These are phyloP conservation scores for Musa schizocarpa DNA, from an alignment of 176 grass and related monocot genomes.

Conservation along the genomic window DNA sequence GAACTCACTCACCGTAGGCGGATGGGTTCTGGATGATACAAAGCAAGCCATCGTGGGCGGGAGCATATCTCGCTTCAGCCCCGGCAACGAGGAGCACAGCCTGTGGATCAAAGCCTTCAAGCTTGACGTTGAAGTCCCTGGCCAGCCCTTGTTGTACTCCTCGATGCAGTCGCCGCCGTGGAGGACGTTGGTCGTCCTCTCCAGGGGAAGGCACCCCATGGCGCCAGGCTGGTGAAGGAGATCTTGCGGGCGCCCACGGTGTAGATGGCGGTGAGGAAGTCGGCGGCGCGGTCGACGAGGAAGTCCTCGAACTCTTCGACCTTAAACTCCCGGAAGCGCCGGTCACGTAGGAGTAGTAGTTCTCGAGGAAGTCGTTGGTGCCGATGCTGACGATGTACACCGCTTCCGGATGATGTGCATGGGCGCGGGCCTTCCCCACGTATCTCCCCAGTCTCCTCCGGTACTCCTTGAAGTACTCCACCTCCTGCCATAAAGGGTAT, in stretches of 20 bases:
- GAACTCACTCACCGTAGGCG: not conserved
- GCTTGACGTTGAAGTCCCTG: conserved; percentile 7
- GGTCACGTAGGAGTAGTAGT: conserved; percentile 53
- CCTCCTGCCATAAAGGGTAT: conserved; percentile 21
- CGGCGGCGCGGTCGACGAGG: not conserved
- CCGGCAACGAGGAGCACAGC: not conserved
- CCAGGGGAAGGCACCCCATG: conserved; percentile 15
- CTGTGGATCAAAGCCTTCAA: not conserved
- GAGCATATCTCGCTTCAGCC: not conserved
- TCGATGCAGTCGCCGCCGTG: conserved; percentile 1
- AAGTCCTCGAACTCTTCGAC: conserved; percentile 1
- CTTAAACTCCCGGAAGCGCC: conserved; percentile 50
- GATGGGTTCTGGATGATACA: not conserved
- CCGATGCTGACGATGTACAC: conserved; percentile 53
- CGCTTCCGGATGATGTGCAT: conserved; percentile 33
- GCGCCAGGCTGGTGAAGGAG: conserved; percentile 1
- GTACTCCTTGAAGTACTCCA: conserved; percentile 53
- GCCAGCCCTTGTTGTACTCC: conserved; percentile 15
- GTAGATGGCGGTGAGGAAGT: conserved; percentile 2
- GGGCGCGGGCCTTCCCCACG: conserved; percentile 32
- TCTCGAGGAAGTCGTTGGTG: conserved; percentile 64
- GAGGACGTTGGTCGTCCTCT: not conserved
- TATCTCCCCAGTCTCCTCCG: conserved; percentile 30
- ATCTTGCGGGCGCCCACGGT: conserved; percentile 3
- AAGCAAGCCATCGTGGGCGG: not conserved